These are phyloP conservation scores for Scleromitrula shiraiana DNA, from an alignment of 2,329 filamentous ascomycete species.

Conservation along the genomic window DNA sequence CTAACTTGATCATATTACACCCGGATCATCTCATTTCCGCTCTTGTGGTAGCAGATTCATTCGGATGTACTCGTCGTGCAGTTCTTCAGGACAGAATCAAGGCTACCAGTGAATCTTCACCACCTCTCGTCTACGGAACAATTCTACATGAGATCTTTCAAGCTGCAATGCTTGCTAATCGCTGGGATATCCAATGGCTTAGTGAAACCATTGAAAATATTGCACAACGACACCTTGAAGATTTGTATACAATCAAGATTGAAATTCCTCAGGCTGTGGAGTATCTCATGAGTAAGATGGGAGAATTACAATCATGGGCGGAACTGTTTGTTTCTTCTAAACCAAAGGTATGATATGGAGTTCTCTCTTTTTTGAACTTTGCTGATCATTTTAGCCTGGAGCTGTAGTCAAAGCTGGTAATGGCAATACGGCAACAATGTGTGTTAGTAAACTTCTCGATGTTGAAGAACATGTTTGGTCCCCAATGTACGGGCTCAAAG, in stretches of 20 bases:
- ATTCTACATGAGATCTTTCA: conserved; percentile 96
- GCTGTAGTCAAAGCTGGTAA: conserved; percentile 74
- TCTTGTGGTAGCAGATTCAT: conserved; percentile 93
- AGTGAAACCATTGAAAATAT: conserved; percentile 57
- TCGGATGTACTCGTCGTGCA: conserved; percentile 80
- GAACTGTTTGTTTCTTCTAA: conserved; percentile 65
- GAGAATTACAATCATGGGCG: conserved; percentile 77
- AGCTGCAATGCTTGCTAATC: conserved; percentile 73
- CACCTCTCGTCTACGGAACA: conserved; percentile 82
- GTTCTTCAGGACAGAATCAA: conserved; percentile 94
- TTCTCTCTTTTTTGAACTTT: neutral
- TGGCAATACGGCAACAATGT: conserved; percentile 68
- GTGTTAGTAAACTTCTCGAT: conserved; percentile 87
- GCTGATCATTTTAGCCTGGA: conserved; percentile 40
- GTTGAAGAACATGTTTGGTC: conserved; percentile 99
- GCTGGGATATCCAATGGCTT: conserved; percentile 68
- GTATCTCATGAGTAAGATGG: conserved; percentile 75
- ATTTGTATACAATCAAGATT: conserved; percentile 80
- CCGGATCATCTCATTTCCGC: conserved; percentile 93
- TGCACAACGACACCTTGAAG: conserved; percentile 74
- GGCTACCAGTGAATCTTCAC: conserved; percentile 70
- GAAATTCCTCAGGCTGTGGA: conserved; percentile 64
- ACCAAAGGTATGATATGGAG: conserved; percentile 48
- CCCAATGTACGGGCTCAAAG: conserved; percentile 92
- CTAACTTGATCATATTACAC: conserved; percentile 83